These are phyloP conservation scores for Endothia cerciana DNA, from an alignment of 2,329 filamentous ascomycete species.

Conservation along the genomic window DNA sequence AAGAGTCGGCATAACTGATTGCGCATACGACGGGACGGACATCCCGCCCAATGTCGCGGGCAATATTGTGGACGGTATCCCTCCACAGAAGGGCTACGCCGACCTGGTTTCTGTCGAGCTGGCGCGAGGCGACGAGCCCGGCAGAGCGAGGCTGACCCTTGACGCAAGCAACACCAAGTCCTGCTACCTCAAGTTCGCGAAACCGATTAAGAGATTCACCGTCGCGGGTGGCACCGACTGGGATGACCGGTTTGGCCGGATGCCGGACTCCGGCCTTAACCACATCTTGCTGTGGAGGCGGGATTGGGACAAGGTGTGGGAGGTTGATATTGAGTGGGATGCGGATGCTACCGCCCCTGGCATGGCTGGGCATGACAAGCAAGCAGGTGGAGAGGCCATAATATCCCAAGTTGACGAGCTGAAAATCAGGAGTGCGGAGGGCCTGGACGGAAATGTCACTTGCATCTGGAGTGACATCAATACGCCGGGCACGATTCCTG, in stretches of 20 bases:
- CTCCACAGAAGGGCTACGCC: constrained; percentile 48
- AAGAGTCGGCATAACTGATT: constrained; percentile 61
- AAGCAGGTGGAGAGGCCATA: constrained; percentile 11
- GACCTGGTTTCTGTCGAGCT: constrained; percentile 71
- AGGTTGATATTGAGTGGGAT: constrained; percentile 72
- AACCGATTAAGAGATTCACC: constrained; percentile 65
- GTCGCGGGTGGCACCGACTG: constrained; percentile 64
- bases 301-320: constrained; percentile 77
- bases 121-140: constrained; percentile 40
- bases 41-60: constrained; percentile 67
- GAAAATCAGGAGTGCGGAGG: constrained; percentile 39
- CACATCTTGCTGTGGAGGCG: constrained; percentile 82
- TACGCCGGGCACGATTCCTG: constrained; percentile 70
- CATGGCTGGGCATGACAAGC: constrained; percentile 26
- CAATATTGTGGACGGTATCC: constrained; percentile 43
- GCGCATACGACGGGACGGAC: constrained; percentile 67
- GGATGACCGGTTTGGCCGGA: constrained; percentile 67
- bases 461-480: constrained; percentile 93
- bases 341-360: constrained; percentile 33
- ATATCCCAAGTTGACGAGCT: constrained; percentile 29
- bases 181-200: constrained; percentile 74
- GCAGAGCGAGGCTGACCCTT: constrained; percentile 65
- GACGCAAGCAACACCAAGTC: constrained; percentile 75
- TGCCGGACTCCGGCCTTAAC: constrained; percentile 64
- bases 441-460: constrained; percentile 66